Evolutionary conservation across 2,329 filamentous ascomycete genomes (phyloP).

Genomic region (Sclerotinia borealis): DNA sequence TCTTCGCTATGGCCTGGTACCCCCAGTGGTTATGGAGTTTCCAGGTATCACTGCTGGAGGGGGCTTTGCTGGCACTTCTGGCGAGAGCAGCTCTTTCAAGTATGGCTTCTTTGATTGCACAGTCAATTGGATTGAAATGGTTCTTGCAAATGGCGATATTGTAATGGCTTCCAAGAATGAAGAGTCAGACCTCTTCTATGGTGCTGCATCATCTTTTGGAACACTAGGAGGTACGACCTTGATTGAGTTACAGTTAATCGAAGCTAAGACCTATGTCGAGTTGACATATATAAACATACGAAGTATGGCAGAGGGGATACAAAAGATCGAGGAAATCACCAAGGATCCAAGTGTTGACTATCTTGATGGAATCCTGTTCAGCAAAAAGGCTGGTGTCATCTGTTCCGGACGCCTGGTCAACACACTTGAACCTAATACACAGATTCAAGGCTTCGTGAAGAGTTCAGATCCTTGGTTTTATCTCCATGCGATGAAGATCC

Average conservation of each 20-base stretch:
- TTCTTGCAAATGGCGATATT: constrained; percentile 51
- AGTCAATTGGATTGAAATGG: constrained; percentile 55
- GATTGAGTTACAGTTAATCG: constrained; percentile 49
- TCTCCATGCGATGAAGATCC: constrained; percentile 43
- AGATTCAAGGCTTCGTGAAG: neutral
- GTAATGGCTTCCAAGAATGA: constrained; percentile 42
- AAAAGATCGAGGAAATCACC: constrained; percentile 33
- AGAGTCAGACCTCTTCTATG: constrained; percentile 50
- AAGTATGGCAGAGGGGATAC: constrained; percentile 38
- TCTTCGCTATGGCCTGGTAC: constrained; percentile 47
- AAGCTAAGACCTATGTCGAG: constrained; percentile 48
- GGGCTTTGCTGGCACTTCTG: constrained; percentile 58
- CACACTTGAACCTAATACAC: neutral
- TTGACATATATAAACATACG: constrained; percentile 45
- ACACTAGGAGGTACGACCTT: constrained; percentile 55
- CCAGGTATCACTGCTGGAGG: constrained; percentile 63
- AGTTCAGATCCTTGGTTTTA: constrained; percentile 57
- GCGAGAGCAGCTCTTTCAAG: constrained; percentile 59
- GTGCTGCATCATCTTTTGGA: constrained; percentile 53
- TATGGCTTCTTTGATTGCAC: constrained; percentile 61
- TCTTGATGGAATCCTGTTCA: constrained; percentile 52
- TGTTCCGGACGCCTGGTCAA: constrained; percentile 46
- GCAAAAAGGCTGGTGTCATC: constrained; percentile 42
- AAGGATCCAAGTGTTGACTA: constrained; percentile 41
- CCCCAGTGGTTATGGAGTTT: constrained; percentile 64